Evolutionary conservation across 805 yeast species (phyloP).

Genomic region (Starmerella khaoyaiensis): DNA sequence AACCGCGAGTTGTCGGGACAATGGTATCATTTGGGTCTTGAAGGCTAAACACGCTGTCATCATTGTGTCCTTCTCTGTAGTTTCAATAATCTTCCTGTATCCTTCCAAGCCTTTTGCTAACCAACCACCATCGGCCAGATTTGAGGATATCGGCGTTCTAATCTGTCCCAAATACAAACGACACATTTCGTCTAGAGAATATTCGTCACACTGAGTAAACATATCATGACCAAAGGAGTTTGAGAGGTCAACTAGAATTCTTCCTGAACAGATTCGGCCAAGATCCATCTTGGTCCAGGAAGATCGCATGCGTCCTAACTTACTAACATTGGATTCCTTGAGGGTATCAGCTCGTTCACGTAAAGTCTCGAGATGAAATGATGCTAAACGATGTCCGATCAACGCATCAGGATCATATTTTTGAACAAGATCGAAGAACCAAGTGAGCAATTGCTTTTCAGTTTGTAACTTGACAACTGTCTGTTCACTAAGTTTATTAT

Average conservation of each 20-base stretch:
- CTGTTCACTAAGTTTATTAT: constrained; percentile 31
- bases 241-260: constrained; percentile 81
- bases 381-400: constrained; percentile 76
- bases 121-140: constrained; percentile 42
- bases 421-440: constrained; percentile 59
- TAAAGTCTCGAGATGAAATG: constrained; percentile 62
- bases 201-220: constrained; percentile 81
- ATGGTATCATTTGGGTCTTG: constrained; percentile 68
- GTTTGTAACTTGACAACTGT: constrained; percentile 33
- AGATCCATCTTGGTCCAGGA: too few relatives aligned
- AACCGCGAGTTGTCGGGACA: constrained; percentile 81
- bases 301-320: constrained; percentile 56
- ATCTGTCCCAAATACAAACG: constrained; percentile 58
- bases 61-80: constrained; percentile 51
- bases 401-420: constrained; percentile 85
- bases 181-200: constrained; percentile 90
- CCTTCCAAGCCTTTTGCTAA: constrained; percentile 48
- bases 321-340: constrained; percentile 48
- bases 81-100: constrained; percentile 56
- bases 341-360: constrained; percentile 69
- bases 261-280: constrained; percentile 41
- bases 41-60: constrained; percentile 70
- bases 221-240: constrained; percentile 91
- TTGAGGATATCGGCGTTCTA: constrained; percentile 45
- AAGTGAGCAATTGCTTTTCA: constrained; percentile 61